Evolutionary conservation across 345 rosid genomes (phyloP), one percentile per base, ranked within the genome.

Genomic region (Carallia brachiata): DNA sequence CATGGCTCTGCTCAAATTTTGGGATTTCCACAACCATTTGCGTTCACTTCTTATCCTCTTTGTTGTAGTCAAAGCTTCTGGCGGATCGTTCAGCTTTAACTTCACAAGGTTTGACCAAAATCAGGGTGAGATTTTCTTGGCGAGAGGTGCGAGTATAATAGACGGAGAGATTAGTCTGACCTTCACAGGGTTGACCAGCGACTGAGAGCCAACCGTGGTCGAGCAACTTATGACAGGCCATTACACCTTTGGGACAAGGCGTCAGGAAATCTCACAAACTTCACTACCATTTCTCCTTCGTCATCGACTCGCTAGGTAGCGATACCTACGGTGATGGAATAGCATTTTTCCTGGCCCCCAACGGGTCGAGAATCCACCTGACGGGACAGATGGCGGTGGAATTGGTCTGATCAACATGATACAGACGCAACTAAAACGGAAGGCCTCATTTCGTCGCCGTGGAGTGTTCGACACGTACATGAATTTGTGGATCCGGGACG

Each of bases 381-480:
- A 7, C 48, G 17, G 1, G 17, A 36, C 32, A 4, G 1, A 10
- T 0, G 79, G 74, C 1, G 31, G 52, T 23, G 0, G 55, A 27
- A 59, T 75, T 7, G 30, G 66, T 12, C 66, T 69, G 3, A 0
- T 36, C 17, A 52, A 15, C 36, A 66, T 2, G 28, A n/a, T 55
- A 31, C 30, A n/a, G 34, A 56, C n/a, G 28, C 34, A 23, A 23
- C n/a, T 13, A n/a, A 13, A 6, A 58, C 3, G 8, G 16, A 73
- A 4, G 28, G 27, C 19, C 7, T 7, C 39, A 31, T 9, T 39
- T 77, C 16, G 66, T 77, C 15, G 77, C 74, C 0, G 77, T 77
- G 40, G 74, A 77, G 58, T 72, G 58, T 72, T 77, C 36, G 73
- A 77, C 50, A 60, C 66, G 39, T 72, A n/a, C 6, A 10, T n/a